Percentiles rank a stretch among this genome's conserved stretches.
These are phyloP conservation scores for Stygiomarasmius scandens DNA, from an alignment of 1,284 basidiomycete species.

Conservation along the genomic window DNA sequence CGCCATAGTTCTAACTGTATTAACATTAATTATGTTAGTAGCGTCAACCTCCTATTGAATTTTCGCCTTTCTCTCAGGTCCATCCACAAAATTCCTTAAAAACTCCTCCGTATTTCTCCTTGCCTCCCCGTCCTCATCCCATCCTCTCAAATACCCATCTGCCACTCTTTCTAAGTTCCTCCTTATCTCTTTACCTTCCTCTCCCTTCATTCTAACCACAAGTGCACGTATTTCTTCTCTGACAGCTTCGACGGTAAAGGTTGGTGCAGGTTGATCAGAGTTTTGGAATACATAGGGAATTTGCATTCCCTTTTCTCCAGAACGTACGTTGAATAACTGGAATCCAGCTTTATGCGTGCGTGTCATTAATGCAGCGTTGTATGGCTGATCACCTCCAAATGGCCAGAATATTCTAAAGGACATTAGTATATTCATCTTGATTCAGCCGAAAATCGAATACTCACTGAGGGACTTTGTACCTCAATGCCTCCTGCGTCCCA, in stretches of 20 bases:
- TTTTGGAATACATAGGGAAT: constrained; percentile 3
- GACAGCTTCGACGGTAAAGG: constrained; percentile 7
- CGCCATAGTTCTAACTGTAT: too few relatives aligned
- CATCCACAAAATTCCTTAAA: constrained; percentile 1
- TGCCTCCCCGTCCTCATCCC: constrained; percentile 8
- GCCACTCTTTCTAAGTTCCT: constrained; percentile 3
- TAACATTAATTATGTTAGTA: too few relatives aligned
- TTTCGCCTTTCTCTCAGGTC: too few relatives aligned
- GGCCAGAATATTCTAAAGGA: constrained; percentile 18
- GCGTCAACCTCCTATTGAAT: too few relatives aligned
- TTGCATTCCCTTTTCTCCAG: constrained; percentile 6
- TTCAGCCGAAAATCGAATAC: neutral
- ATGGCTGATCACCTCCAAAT: constrained; percentile 11
- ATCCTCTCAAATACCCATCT: neutral
- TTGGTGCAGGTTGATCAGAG: neutral
- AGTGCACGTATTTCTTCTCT: neutral
- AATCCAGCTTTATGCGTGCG: constrained; percentile 9
- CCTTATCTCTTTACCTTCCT: neutral
- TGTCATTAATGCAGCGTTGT: constrained; percentile 9
- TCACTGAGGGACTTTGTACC: constrained; percentile 3
- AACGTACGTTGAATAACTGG: constrained; percentile 12
- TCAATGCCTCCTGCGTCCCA: constrained; percentile 5
- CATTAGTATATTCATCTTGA: neutral
- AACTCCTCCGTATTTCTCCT: neutral
- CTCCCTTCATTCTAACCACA: constrained; percentile 1